phyloP scores from a whole-genome alignment of 768 basidiomycete species.

The Kwoniella dendrophila region DNA sequence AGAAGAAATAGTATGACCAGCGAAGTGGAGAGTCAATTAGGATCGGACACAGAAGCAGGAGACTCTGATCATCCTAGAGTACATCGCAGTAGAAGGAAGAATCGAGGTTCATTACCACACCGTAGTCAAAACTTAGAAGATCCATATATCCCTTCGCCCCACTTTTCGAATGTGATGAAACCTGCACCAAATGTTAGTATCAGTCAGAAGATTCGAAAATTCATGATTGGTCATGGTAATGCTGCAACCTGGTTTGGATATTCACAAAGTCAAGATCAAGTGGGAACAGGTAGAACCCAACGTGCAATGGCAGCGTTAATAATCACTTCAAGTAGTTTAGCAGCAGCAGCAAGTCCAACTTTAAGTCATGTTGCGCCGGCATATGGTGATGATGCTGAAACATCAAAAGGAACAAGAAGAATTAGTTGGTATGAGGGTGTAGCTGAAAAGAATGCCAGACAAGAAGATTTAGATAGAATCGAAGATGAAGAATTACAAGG shows the following conservation, averaged over 20 bases:
- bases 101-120: conserved; percentile 23
- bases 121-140: conserved; percentile 42
- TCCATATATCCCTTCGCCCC: conserved; percentile 43
- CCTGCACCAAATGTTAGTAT: conserved; percentile 29
- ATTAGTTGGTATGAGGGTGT: conserved; percentile 34
- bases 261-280: conserved; percentile 2
- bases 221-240: conserved; percentile 8
- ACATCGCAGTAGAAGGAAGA: conserved; percentile 23
- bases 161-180: conserved; percentile 25
- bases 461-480: conserved; percentile 30
- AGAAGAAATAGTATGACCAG: conserved; percentile 8
- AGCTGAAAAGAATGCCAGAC: conserved; percentile 23
- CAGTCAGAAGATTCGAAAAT: conserved; percentile 24
- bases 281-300: background rate
- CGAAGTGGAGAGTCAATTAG: background rate
- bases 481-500: conserved; percentile 22
- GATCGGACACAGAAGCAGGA: background rate
- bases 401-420: conserved; percentile 31
- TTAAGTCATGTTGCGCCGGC: conserved; percentile 41
- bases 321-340: conserved; percentile 34
- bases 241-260: conserved; percentile 30
- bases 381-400: conserved; percentile 37
- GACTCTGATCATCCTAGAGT: conserved; percentile 6
- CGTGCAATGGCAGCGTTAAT: conserved; percentile 40
- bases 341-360: conserved; percentile 33